Evolutionary conservation across 495 filamentous ascomycete genomes (phyloP).

Genomic region (Niebla homalea): DNA sequence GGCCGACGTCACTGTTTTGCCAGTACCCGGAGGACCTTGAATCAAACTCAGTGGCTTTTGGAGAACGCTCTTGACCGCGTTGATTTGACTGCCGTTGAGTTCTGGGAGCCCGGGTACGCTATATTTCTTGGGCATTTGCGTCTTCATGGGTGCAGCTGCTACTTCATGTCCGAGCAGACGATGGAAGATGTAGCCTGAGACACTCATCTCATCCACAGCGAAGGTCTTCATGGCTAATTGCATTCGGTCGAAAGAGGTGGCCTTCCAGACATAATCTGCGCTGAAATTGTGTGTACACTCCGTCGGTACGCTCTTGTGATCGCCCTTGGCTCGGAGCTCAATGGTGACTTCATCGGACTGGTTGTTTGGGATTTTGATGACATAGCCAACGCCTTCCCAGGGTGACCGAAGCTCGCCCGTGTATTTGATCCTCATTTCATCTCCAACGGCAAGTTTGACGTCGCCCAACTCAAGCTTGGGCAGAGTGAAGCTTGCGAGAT

Average conservation of each 20-base stretch:
- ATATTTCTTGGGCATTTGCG: conserved; percentile 89
- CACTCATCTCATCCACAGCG: conserved; percentile 94
- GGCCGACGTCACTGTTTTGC: conserved; percentile 98
- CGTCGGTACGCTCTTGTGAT: conserved; percentile 88
- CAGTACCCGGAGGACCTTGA: conserved; percentile 91
- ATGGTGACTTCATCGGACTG: conserved; percentile 97
- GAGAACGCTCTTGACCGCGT: conserved; percentile 89
- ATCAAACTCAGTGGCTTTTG: conserved; percentile 90
- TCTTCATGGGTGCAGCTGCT: conserved; percentile 91
- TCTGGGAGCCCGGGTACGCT: conserved; percentile 92
- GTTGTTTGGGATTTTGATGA: conserved; percentile 99
- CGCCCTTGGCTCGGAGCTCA: conserved; percentile 77
- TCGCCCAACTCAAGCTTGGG: conserved; percentile 96
- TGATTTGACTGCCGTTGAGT: conserved; percentile 90
- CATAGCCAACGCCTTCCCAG: conserved; percentile 98
- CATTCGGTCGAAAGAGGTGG: conserved; percentile 98
- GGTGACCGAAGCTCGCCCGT: conserved; percentile 84
- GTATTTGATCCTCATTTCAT: conserved; percentile 97
- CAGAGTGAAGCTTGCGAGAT: conserved; percentile 87
- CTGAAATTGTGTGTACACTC: conserved; percentile 98
- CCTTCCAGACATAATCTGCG: conserved; percentile 99
- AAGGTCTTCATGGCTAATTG: conserved; percentile 99
- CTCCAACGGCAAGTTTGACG: conserved; percentile 93
- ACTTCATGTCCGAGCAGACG: conserved; percentile 94
- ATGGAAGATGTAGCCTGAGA: conserved; percentile 98